These are phyloP conservation scores for Iris macrosiphon DNA, from an alignment of 106 monocot species.

Conservation along the genomic window DNA sequence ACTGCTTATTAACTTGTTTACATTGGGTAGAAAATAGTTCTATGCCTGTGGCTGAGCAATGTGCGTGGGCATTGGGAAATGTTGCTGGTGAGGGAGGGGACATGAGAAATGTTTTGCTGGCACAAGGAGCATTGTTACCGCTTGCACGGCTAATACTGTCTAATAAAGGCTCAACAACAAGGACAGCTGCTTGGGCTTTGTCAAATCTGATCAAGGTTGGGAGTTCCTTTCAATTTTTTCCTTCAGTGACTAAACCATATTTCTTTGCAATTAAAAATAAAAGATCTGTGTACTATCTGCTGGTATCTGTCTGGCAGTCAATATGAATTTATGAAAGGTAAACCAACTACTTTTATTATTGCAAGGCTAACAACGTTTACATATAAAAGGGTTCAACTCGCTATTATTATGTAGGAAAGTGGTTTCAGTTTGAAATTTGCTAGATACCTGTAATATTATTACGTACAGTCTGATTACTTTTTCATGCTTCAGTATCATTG, in stretches of 20 bases:
- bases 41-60: conserved; percentile 84
- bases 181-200: conserved; percentile 90
- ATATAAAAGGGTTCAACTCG: too few relatives aligned
- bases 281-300: not conserved
- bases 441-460: too few relatives aligned
- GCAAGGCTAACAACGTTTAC: too few relatives aligned
- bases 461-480: too few relatives aligned
- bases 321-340: too few relatives aligned
- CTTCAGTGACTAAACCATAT: too few relatives aligned
- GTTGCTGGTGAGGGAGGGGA: conserved; percentile 94
- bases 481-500: too few relatives aligned
- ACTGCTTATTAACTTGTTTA: conserved; percentile 4
- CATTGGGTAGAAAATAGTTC: conserved; percentile 78
- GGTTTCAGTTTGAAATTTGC: too few relatives aligned
- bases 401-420: too few relatives aligned
- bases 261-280: too few relatives aligned
- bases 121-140: conserved; percentile 80
- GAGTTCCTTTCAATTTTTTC: conserved; percentile 8
- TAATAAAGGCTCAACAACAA: conserved; percentile 71
- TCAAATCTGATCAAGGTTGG: conserved; percentile 97
- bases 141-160: conserved; percentile 82
- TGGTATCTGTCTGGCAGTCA: too few relatives aligned
- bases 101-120: conserved; percentile 70
- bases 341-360: too few relatives aligned
- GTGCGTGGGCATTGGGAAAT: conserved; percentile 98